Evolutionary conservation across 2,329 filamentous ascomycete genomes (phyloP), one percentile per base, ranked within the genome.

Genomic region (Fusarium napiforme): DNA sequence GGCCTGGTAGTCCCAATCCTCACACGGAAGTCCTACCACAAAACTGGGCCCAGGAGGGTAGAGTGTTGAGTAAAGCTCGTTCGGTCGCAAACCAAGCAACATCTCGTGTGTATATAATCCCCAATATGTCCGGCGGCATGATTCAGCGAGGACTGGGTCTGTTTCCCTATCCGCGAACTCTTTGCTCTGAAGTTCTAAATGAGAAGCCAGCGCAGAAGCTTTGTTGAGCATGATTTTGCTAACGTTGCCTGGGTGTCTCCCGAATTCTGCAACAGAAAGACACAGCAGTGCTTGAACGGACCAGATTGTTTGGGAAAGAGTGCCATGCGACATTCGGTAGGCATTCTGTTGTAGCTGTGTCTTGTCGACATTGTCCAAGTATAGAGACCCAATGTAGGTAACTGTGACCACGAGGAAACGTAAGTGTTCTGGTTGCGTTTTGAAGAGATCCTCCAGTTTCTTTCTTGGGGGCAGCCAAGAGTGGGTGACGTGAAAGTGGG

Each of bases 51-150:
- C 23, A 5, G 49, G 57, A 9, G 46, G 47, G 55, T 60, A 71
- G 32, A 74, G 60, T 10, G 59, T 64, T 49, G 69, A 70, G 39
- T 66, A 49, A 10, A 52, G 45, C 5, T 60, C 32, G 28, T 66
- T 55, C 26, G 71, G 64, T 40, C 69, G 70, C 15, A 77, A 67
- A 26, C 37, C 63, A 15, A 75, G 60, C 34, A 78, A 32, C 19
- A 71, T 70, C 4, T 71, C 73, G n/a, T 78, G 72, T 10, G 70
- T 36, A 40, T 75, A 78, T 15, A 78, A 42, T 10, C 63, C 76
- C 76, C 75, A 78, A 47, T 78, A 78, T 18, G 76, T 76, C 36
- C 76, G 67, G 46, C 76, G 67, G 30, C 70, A 75, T 10, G 76
- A 78, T 46, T 78, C 76, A 28, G 76, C 75, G 7, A 76, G 34